Conservation (phyloP, 768 basidiomycete species). For the Calocera cornea region DNA sequence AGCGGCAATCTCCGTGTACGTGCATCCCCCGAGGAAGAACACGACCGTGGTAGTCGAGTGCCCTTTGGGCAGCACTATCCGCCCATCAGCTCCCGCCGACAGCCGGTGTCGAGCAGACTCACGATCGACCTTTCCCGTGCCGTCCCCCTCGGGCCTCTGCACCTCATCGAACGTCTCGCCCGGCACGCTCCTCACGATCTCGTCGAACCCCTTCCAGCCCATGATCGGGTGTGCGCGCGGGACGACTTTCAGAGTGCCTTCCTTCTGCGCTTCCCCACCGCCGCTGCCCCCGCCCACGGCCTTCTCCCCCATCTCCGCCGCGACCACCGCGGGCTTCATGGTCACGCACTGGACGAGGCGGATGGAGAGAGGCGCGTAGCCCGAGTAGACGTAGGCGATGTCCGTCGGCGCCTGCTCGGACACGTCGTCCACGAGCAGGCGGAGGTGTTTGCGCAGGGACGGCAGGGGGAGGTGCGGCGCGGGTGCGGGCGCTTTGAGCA, state of each 20-base stretch:
- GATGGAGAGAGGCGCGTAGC: constrained; percentile 86
- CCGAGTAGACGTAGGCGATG: constrained; percentile 91
- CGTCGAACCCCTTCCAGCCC: constrained; percentile 97
- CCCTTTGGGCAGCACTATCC: constrained; percentile 32
- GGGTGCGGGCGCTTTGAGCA: constrained; percentile 29
- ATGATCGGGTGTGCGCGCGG: constrained; percentile 81
- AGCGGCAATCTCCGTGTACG: constrained; percentile 93
- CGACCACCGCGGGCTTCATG: constrained; percentile 75
- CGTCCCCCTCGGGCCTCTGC: constrained; percentile 21
- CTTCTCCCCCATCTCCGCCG: constrained; percentile 30
- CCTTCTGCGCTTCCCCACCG: constrained; percentile 29
- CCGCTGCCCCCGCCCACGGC: constrained; percentile 28
- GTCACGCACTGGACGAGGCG: constrained; percentile 86
- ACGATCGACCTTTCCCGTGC: constrained; percentile 7
- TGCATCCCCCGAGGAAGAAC: constrained; percentile 95
- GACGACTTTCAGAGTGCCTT: constrained; percentile 32
- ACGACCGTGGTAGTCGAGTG: constrained; percentile 73
- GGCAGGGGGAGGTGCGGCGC: constrained; percentile 56
- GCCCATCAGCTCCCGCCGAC: neutral
- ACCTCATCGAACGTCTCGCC: constrained; percentile 74
- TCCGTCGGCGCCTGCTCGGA: constrained; percentile 57
- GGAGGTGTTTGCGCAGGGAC: constrained; percentile 63
- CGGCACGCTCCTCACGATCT: constrained; percentile 64
- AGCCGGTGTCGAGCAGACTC: neutral
- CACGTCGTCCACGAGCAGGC: constrained; percentile 85